Base-by-base conservation (phyloP, 1,284 basidiomycete species). In the Coniophora puteana region DNA sequence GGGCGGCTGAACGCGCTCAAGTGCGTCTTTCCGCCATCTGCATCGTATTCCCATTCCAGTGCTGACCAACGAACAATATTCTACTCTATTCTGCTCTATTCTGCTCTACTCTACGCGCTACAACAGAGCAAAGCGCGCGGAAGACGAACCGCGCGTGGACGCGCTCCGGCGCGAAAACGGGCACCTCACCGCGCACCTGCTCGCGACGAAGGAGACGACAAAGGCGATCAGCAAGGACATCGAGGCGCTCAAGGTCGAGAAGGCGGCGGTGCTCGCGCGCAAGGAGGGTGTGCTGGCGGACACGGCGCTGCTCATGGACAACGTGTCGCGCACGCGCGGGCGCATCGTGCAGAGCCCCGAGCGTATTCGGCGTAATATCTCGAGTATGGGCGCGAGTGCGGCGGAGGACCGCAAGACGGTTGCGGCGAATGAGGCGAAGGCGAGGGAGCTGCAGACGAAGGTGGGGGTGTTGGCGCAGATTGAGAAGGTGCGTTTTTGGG, bases 281-380 rank as follows among this genome's bases (percentile, higher is more conserved):
- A 84, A 80, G 78, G 81, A 85, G 67, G 67, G 60, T 31, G 59
- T 88, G 6, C 75, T 74, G 43, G 65, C 63, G 2, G 81, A 85
- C 36, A 68, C 78, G 7, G 63, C 72, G n/a, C 68, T 71, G 31
- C 64, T 78, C 20, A 66, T 72, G 31, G 83, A 88, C 39, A 65
- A 69, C 30, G 80, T 85, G 43, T 62, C 67, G 8, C 73, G 80
- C 32, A 79, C 80, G 0, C 74, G 79, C 36, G 67, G 78, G 10
- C 79, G 89, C 22, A 83, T 94, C 44, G 89, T 94, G 2, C 88
- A 89, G 52, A 91, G 89, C 1, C 90, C 90, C 0, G 90, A 94
- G 33, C 76, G 91, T 26, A 84, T 93, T 52, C 84, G 82, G 58
- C 78, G 83, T 41, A 83, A 80, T 32, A 93, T 94, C 46, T 63